A percentile compares a stretch with the other conserved stretches of the same genome.
These are phyloP conservation scores for Clonostachys byssicola DNA, from an alignment of 2,329 filamentous ascomycete genomes.

Conservation along the genomic window DNA sequence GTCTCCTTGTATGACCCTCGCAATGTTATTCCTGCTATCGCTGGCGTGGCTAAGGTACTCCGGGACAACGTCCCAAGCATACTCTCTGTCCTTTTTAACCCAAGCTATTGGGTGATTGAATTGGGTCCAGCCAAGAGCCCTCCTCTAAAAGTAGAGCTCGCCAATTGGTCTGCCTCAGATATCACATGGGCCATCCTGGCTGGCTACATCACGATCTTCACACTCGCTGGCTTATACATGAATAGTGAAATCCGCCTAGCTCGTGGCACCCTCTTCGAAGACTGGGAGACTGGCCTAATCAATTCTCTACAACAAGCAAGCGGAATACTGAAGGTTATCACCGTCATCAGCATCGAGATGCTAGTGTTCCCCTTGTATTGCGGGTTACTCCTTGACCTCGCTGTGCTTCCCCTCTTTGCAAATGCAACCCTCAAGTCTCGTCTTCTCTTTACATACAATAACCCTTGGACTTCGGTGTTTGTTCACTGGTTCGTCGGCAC, in stretches of 20 bases:
- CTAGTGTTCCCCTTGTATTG: slow-evolving; percentile 95
- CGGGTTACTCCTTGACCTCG: slow-evolving; percentile 82
- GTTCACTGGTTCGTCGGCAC: slow-evolving; percentile 99
- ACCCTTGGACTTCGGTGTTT: slow-evolving; percentile 87
- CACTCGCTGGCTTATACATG: slow-evolving; percentile 75
- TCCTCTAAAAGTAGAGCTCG: slow-evolving; percentile 51
- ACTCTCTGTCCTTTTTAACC: neutral
- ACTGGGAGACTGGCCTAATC: slow-evolving; percentile 72
- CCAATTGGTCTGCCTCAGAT: slow-evolving; percentile 64
- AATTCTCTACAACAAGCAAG: slow-evolving; percentile 89
- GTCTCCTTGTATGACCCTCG: slow-evolving; percentile 13
- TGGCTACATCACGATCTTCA: slow-evolving; percentile 75
- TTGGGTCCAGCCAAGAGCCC: slow-evolving; percentile 25
- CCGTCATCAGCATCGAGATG: slow-evolving; percentile 99
- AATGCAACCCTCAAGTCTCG: slow-evolving; percentile 73
- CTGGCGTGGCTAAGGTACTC: neutral
- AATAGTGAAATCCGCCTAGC: slow-evolving; percentile 68
- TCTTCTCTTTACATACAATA: slow-evolving; percentile 70
- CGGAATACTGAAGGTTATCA: slow-evolving; percentile 93
- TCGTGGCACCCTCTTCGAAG: slow-evolving; percentile 46
- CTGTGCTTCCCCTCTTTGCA: slow-evolving; percentile 85
- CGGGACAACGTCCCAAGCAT: neutral
- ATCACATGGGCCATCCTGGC: slow-evolving; percentile 68
- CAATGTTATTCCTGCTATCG: neutral
- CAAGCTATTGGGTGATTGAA: slow-evolving; percentile 55